Conservation (phyloP, 2,329 filamentous ascomycete species). For the Fusarium siculi region DNA sequence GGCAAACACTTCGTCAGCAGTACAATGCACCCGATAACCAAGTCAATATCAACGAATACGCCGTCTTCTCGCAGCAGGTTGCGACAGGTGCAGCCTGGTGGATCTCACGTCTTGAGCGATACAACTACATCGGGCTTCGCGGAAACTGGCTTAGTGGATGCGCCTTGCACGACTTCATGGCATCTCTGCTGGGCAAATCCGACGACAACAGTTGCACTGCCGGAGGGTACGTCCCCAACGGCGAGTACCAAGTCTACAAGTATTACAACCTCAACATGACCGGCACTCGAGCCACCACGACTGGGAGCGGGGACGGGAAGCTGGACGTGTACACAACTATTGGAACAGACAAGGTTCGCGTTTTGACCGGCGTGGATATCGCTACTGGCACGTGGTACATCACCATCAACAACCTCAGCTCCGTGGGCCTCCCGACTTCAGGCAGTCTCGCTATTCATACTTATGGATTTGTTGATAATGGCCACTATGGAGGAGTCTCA, state of each 20-base stretch:
- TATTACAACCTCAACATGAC: slow-evolving; percentile 2
- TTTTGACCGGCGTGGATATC: background rate
- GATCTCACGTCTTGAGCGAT: slow-evolving; percentile 4
- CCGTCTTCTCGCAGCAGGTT: background rate
- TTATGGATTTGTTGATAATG: background rate
- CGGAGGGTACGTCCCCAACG: background rate
- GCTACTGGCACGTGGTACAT: background rate
- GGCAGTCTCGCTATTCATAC: background rate
- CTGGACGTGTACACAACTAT: background rate
- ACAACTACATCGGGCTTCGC: background rate
- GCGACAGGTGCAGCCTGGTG: background rate
- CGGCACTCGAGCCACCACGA: background rate
- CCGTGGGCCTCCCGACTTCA: background rate
- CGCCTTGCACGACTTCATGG: background rate
- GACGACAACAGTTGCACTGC: background rate
- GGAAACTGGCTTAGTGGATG: background rate
- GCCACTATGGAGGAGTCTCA: background rate
- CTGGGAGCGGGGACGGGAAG: background rate
- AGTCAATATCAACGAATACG: slow-evolving; percentile 7
- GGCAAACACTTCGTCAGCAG: background rate
- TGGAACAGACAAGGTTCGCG: background rate
- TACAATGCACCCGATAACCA: slow-evolving; percentile 1
- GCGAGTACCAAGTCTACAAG: slow-evolving; percentile 1
- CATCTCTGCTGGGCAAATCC: background rate
- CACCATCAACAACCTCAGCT: background rate